phyloP scores from a whole-genome alignment of 495 filamentous ascomycete species.

The Aspergillus kassunensis region DNA sequence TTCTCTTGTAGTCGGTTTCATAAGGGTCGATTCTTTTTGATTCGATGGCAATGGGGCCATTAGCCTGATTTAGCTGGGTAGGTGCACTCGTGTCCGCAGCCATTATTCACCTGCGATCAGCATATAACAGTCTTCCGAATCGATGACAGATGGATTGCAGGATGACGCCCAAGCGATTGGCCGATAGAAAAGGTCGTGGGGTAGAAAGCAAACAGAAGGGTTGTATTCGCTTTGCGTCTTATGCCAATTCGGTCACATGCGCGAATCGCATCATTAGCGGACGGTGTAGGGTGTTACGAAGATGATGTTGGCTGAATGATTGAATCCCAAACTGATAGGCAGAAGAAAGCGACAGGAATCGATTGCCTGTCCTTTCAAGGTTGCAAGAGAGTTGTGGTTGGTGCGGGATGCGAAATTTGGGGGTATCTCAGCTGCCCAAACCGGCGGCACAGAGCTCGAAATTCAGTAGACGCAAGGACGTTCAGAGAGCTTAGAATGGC shows the following conservation, averaged over 20 bases:
- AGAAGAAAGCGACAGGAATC: neutral
- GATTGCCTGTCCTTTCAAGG: too few relatives aligned
- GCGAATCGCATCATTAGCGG: slow-evolving; percentile 25
- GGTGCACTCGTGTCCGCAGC: slow-evolving; percentile 21
- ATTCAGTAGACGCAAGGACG: neutral
- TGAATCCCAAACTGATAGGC: neutral
- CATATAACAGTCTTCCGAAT: neutral
- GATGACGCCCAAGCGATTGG: neutral
- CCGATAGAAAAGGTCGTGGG: neutral
- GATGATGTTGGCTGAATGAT: neutral
- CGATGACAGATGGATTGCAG: neutral
- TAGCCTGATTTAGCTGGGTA: slow-evolving; percentile 22
- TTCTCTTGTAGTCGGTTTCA: slow-evolving; percentile 31
- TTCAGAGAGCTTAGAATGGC: neutral
- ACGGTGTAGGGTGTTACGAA: neutral
- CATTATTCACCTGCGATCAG: slow-evolving; percentile 16
- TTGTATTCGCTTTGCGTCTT: slow-evolving; percentile 4
- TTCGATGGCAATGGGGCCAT: slow-evolving; percentile 21
- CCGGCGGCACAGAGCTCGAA: neutral
- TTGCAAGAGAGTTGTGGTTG: too few relatives aligned
- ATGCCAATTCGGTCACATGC: slow-evolving; percentile 17
- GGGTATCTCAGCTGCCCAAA: slow-evolving; percentile 4
- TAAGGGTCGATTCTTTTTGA: slow-evolving; percentile 26
- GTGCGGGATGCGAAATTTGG: slow-evolving; percentile 12
- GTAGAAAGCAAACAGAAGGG: neutral